Evolutionary conservation across 2,329 filamentous ascomycete genomes (phyloP).

Genomic region (Calonectria crousiana): DNA sequence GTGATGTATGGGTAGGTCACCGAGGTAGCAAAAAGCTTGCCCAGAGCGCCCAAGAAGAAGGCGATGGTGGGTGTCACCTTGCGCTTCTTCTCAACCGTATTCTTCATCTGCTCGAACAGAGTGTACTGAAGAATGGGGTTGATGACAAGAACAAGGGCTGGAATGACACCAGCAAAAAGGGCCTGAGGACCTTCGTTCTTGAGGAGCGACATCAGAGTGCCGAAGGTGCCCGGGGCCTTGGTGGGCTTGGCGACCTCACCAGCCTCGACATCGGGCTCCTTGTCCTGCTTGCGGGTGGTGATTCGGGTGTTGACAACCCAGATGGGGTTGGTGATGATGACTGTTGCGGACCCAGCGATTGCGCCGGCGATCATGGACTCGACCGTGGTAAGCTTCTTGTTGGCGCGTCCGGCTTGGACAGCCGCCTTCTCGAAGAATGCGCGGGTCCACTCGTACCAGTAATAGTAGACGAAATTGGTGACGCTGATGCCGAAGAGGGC

Average conservation of each 20-base stretch:
- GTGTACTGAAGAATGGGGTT: constrained; percentile 99
- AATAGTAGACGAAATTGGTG: constrained; percentile 99
- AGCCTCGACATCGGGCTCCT: constrained; percentile 57
- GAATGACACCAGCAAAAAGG: constrained; percentile 92
- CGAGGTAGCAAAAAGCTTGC: constrained; percentile 92
- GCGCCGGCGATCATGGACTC: constrained; percentile 97
- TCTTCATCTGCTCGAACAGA: constrained; percentile 98
- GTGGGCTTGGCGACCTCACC: constrained; percentile 50
- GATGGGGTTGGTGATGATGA: constrained; percentile 97
- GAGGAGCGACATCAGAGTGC: constrained; percentile 84
- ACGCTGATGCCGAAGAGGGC: constrained; percentile 97
- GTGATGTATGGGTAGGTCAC: constrained; percentile 99
- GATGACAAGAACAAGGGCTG: constrained; percentile 92
- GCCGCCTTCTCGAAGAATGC: constrained; percentile 87
- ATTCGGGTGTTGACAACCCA: constrained; percentile 99
- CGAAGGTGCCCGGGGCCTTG: constrained; percentile 79
- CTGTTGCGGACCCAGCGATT: constrained; percentile 92
- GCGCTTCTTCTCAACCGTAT: constrained; percentile 78
- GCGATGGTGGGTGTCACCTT: constrained; percentile 87
- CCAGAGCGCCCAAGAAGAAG: constrained; percentile 91
- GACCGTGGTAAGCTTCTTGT: constrained; percentile 86
- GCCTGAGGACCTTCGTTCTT: constrained; percentile 85
- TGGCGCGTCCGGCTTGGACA: constrained; percentile 76
- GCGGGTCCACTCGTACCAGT: constrained; percentile 99
- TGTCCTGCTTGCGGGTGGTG: constrained; percentile 82